Conservation (phyloP, 192 early-diverging fungal species). For the Backusella luteola region DNA sequence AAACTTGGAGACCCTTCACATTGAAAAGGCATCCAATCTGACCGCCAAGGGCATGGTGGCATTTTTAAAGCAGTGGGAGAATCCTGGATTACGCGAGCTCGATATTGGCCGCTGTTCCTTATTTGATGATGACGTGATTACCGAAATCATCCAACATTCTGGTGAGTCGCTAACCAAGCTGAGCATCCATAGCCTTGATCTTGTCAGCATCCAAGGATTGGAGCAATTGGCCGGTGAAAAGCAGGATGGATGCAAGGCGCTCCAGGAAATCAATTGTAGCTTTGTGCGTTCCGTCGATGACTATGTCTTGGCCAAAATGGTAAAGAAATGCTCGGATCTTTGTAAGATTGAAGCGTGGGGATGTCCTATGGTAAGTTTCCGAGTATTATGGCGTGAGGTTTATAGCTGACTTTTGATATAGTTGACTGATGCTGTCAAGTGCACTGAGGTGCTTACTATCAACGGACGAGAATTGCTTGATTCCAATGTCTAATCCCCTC, state of each 20-base stretch:
- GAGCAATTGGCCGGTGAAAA: slow-evolving; percentile 42
- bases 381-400: neutral
- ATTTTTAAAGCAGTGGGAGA: slow-evolving; percentile 43
- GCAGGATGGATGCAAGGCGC: slow-evolving; percentile 34
- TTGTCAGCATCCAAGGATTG: slow-evolving; percentile 57
- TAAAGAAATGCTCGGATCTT: slow-evolving; percentile 50
- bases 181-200: slow-evolving; percentile 70
- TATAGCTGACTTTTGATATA: neutral
- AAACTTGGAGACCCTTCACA: slow-evolving; percentile 56
- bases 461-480: neutral
- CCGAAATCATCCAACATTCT: slow-evolving; percentile 58
- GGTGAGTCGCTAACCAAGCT: slow-evolving; percentile 52
- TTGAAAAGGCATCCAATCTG: slow-evolving; percentile 62
- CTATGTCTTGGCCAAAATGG: slow-evolving; percentile 56
- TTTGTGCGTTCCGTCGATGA: slow-evolving; percentile 81
- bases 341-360: slow-evolving; percentile 68
- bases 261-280: slow-evolving; percentile 64
- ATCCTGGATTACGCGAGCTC: slow-evolving; percentile 46
- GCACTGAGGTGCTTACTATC: neutral
- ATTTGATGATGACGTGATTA: slow-evolving; percentile 61
- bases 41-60: slow-evolving; percentile 53
- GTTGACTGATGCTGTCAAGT: slow-evolving; percentile 1
- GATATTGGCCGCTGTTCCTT: slow-evolving; percentile 62
- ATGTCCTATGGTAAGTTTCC: slow-evolving; percentile 45
- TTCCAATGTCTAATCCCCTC: neutral